Evolutionary conservation across 164 flowering plant species (phyloP), one percentile per base, ranked within the genome.

Genomic region (Tetrastigma voinierianum): DNA sequence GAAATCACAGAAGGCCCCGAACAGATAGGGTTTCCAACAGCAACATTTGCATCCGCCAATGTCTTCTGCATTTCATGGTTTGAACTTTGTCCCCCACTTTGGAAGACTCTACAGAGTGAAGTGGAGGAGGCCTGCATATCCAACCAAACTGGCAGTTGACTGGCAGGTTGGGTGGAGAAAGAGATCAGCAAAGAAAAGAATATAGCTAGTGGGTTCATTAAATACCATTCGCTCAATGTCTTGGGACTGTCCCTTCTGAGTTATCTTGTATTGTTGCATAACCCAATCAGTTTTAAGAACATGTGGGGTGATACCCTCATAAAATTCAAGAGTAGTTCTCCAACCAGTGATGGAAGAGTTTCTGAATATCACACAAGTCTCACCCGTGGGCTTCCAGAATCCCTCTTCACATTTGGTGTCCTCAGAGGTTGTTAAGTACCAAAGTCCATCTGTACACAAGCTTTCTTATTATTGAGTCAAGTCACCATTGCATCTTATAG

Each of bases 191-290:
- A 46, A 48, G 40, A 64, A 71, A 32, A 15, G 25, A 17, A 56
- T 14, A 59, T 54, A 56, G 8, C 12, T 18, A 18, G 45, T 21
- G 58, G 46, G 60, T 19, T 49, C 32, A 20, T 32, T 19, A n/a
- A 23, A 4, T 75, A 84, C 90, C 82, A 74, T 76, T 47, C 4
- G 15, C 25, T 69, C 45, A 67, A 24, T 60, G 49, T 59, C 61
- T n/a, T 73, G 74, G 56, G n/a, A 8, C 25, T 10, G 46, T 44
- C 53, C 72, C 46, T 72, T 73, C 54, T 23, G 72, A 56, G 67
- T 72, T 64, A 84, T 69, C 67, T 59, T 77, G 74, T 75, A 85
- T 69, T 81, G 84, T 61, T 80, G 82, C 88, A 87, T 81, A 52
- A 80, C 56, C 88, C 88, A 87, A 57, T 65, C 58, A 17, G 88